These are phyloP conservation scores for Phytophthora pisi DNA, from an alignment of 352 stramenopile genomes.

Conservation along the genomic window DNA sequence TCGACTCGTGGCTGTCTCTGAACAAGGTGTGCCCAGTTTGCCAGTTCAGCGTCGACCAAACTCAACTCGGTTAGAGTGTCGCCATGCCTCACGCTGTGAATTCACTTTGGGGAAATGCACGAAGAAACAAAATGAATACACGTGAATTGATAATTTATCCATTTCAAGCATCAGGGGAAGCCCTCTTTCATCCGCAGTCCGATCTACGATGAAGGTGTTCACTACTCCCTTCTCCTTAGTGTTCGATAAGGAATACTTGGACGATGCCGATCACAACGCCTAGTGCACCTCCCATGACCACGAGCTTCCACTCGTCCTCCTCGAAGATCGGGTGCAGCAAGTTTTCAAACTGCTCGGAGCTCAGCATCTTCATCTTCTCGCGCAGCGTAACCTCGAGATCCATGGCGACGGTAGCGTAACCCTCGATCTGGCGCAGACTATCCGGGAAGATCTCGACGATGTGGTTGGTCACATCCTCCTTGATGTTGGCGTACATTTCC, in stretches of 20 bases:
- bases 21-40: slow-evolving; percentile 93
- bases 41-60: slow-evolving; percentile 83
- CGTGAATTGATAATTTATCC: slow-evolving; percentile 62
- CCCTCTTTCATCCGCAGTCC: slow-evolving; percentile 1
- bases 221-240: slow-evolving; percentile 42
- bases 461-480: slow-evolving; percentile 89
- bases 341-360: slow-evolving; percentile 93
- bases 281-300: slow-evolving; percentile 95
- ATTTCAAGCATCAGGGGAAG: slow-evolving; percentile 28
- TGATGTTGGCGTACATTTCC: slow-evolving; percentile 86
- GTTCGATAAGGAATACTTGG: slow-evolving; percentile 92
- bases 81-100: neutral
- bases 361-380: slow-evolving; percentile 92
- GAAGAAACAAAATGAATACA: slow-evolving; percentile 41
- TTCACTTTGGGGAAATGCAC: slow-evolving; percentile 4
- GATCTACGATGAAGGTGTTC: slow-evolving; percentile 7
- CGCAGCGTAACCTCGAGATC: slow-evolving; percentile 91
- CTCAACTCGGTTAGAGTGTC: slow-evolving; percentile 29
- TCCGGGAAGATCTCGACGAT: slow-evolving; percentile 90
- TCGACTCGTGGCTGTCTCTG: slow-evolving; percentile 92
- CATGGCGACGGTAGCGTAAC: slow-evolving; percentile 93
- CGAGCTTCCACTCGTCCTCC: slow-evolving; percentile 98
- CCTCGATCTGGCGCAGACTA: slow-evolving; percentile 90
- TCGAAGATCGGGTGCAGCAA: slow-evolving; percentile 98
- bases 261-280: slow-evolving; percentile 91